A percentile compares a stretch with the other conserved stretches of the same genome.
Evolutionary conservation across 2,329 filamentous ascomycete genomes (phyloP).

Genomic region (Madurella fahalii): DNA sequence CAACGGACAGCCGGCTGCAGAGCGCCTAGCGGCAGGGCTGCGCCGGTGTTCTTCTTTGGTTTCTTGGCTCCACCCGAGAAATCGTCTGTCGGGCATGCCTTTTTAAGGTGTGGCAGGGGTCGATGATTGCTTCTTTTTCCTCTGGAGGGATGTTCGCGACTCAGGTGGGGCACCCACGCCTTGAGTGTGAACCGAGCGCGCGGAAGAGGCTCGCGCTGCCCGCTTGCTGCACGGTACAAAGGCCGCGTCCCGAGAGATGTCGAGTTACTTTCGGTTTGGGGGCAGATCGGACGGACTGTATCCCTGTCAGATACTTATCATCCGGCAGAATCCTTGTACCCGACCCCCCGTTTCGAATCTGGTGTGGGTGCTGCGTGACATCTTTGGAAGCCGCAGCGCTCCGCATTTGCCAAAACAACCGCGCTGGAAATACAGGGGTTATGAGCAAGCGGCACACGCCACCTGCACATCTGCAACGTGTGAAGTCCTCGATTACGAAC

Average conservation of each 20-base stretch:
- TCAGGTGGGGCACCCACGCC: constrained; percentile 3
- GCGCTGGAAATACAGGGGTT: constrained; percentile 7
- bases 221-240: constrained; percentile 1
- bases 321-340: constrained; percentile 5
- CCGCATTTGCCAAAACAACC: constrained; percentile 15
- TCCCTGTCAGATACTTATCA: constrained; percentile 1
- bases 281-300: neutral
- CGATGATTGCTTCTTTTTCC: neutral
- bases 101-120: constrained; percentile 18
- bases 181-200: constrained; percentile 11
- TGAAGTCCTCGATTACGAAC: neutral
- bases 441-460: neutral
- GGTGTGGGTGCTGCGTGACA: constrained; percentile 22
- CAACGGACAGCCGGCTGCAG: constrained; percentile 1
- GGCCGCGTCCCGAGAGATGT: neutral
- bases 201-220: constrained; percentile 15
- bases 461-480: neutral
- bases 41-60: neutral
- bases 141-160: neutral
- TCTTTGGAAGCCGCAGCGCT: constrained; percentile 2
- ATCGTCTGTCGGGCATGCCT: neutral
- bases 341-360: constrained; percentile 21
- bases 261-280: neutral
- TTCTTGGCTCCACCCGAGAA: constrained; percentile 5
- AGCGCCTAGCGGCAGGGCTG: neutral